A percentile compares a stretch with the other conserved stretches of the same genome.
phyloP scores from a whole-genome alignment of 2,329 filamentous ascomycete species.

The Sporothrix brunneoviolacea region DNA sequence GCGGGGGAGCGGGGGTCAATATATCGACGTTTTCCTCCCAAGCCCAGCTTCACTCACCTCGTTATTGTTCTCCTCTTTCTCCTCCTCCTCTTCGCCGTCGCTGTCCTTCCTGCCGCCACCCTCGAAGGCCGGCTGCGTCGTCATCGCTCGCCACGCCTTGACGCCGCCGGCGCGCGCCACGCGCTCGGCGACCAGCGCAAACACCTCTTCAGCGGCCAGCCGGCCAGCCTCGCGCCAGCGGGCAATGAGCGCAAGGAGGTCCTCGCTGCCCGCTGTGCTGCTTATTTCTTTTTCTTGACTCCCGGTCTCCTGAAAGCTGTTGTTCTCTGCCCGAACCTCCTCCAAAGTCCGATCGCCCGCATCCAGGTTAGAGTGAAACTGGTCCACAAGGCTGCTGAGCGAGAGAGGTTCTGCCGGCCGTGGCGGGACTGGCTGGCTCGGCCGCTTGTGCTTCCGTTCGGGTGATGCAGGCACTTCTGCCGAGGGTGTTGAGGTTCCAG shows the following conservation, averaged over 20 bases:
- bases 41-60: no score
- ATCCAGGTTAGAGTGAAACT: conserved; percentile 13
- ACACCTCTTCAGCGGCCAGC: conserved; percentile 61
- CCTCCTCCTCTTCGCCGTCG: conserved; percentile 8
- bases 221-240: conserved; percentile 58
- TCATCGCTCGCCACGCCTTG: conserved; percentile 24
- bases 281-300: background rate
- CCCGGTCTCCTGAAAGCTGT: background rate
- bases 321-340: background rate
- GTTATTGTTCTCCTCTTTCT: conserved; percentile 1
- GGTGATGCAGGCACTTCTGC: background rate
- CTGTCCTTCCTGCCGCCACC: background rate
- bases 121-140: conserved; percentile 19
- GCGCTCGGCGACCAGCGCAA: conserved; percentile 48
- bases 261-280: conserved; percentile 35
- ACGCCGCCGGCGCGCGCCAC: conserved; percentile 31
- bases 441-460: conserved; percentile 26
- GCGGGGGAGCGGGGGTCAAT: background rate
- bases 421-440: conserved; percentile 45
- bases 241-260: conserved; percentile 47
- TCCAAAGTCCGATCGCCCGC: conserved; percentile 5
- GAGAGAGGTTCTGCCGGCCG: conserved; percentile 24
- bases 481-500: no score
- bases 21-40: no score
- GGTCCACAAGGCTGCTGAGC: conserved; percentile 8